These are phyloP conservation scores for Vigna unguiculata DNA, from an alignment of 306 rosid species.

Conservation along the genomic window DNA sequence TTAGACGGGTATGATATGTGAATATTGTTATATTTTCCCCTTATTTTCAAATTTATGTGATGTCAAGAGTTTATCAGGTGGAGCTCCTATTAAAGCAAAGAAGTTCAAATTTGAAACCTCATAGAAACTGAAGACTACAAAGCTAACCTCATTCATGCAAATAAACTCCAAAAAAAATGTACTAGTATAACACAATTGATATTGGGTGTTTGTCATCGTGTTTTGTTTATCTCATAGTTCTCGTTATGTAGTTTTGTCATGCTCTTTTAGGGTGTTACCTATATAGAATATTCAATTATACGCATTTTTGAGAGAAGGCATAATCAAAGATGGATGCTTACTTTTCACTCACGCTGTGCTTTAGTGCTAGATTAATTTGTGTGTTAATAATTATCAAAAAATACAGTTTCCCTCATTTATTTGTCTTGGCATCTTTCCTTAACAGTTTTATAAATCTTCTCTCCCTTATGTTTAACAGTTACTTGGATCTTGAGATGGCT, in stretches of 20 bases:
- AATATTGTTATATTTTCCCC: background rate
- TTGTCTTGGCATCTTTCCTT: slow-evolving; percentile 20
- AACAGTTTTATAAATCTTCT: slow-evolving; percentile 26
- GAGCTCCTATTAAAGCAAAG: slow-evolving; percentile 2
- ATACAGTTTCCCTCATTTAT: slow-evolving; percentile 16
- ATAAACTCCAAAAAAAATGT: background rate
- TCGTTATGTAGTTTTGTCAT: slow-evolving; percentile 13
- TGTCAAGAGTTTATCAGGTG: slow-evolving; percentile 31
- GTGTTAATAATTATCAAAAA: background rate
- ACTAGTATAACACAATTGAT: background rate
- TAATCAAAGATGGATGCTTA: slow-evolving; percentile 4
- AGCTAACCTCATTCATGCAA: slow-evolving; percentile 13
- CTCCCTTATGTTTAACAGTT: slow-evolving; percentile 55
- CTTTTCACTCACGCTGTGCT: slow-evolving; percentile 4
- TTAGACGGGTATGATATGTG: slow-evolving; percentile 75
- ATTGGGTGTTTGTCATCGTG: background rate
- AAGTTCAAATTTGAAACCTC: slow-evolving; percentile 21
- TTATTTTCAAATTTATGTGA: slow-evolving; percentile 8
- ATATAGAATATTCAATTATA: background rate
- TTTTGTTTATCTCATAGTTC: slow-evolving; percentile 3
- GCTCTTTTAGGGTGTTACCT: slow-evolving; percentile 15
- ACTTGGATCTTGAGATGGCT: slow-evolving; percentile 87
- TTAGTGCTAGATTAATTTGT: slow-evolving; percentile 5
- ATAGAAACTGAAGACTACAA: slow-evolving; percentile 9
- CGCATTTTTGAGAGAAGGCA: background rate